Evolutionary conservation across 306 rosid genomes (phyloP).

Genomic region (Arachis stenosperma): DNA sequence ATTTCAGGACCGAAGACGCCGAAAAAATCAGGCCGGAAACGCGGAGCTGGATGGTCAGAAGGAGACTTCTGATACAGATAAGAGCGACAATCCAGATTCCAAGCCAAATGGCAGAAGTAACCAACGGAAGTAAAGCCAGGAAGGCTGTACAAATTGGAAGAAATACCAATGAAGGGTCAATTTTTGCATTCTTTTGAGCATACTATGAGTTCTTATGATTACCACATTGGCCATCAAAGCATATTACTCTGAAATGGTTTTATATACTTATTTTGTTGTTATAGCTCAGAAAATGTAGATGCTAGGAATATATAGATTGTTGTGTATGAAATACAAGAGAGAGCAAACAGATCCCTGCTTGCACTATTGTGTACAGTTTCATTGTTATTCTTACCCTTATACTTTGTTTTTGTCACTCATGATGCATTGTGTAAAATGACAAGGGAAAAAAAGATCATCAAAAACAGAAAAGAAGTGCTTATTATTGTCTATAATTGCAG

Average conservation of each 20-base stretch:
- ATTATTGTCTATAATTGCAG: conserved; percentile 32
- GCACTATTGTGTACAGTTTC: conserved; percentile 57
- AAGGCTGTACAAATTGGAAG: conserved; percentile 36
- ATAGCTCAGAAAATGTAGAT: conserved; percentile 51
- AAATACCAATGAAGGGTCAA: conserved; percentile 33
- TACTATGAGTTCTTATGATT: conserved; percentile 41
- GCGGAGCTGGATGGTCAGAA: conserved; percentile 43
- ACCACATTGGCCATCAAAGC: conserved; percentile 45
- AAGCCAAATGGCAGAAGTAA: conserved; percentile 53
- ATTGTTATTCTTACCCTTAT: conserved; percentile 35
- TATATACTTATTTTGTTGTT: conserved; percentile 42
- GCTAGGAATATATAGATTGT: conserved; percentile 45
- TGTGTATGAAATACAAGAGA: conserved; percentile 49
- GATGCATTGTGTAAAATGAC: conserved; percentile 35
- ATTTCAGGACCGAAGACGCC: conserved; percentile 72
- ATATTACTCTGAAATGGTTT: conserved; percentile 41
- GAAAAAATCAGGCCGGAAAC: conserved; percentile 57
- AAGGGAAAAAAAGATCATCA: conserved; percentile 24
- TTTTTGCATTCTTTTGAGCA: conserved; percentile 52
- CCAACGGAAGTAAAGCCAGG: conserved; percentile 46
- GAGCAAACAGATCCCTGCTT: conserved; percentile 38
- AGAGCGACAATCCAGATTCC: conserved; percentile 53
- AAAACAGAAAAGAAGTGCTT: conserved; percentile 32
- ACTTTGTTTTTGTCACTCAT: conserved; percentile 37
- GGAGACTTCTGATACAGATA: conserved; percentile 59